phyloP scores from a whole-genome alignment of 352 stramenopile genomes.

The Stephanocyclus meneghinianus region DNA sequence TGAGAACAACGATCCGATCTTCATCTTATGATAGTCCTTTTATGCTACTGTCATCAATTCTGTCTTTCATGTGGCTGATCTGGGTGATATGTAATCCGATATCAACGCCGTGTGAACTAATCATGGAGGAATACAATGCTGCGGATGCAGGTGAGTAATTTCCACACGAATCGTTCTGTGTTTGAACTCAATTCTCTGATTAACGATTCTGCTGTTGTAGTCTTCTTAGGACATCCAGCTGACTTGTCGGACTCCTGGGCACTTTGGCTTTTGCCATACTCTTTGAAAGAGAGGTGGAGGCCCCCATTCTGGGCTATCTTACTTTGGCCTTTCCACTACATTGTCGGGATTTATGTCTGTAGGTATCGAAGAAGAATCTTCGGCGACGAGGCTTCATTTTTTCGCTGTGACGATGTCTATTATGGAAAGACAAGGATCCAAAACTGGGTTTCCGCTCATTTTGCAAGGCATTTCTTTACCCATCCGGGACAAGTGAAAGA shows the following conservation, averaged over 20 bases:
- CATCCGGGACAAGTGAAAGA: slow-evolving; percentile 37
- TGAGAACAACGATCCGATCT: slow-evolving; percentile 4
- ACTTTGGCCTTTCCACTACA: slow-evolving; percentile 57
- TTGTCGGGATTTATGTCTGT: slow-evolving; percentile 55
- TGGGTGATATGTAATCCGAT: slow-evolving; percentile 37
- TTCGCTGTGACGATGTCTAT: slow-evolving; percentile 54
- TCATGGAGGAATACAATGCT: not conserved
- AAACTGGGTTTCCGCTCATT: slow-evolving; percentile 58
- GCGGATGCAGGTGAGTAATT: slow-evolving; percentile 21
- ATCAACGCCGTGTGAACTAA: slow-evolving; percentile 43
- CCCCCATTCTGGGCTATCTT: slow-evolving; percentile 29
- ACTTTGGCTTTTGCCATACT: slow-evolving; percentile 61
- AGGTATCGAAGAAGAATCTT: slow-evolving; percentile 51
- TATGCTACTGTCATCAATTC: slow-evolving; percentile 10
- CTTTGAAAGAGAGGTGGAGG: slow-evolving; percentile 48
- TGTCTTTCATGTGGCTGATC: slow-evolving; percentile 36
- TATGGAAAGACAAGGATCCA: slow-evolving; percentile 49
- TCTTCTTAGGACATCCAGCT: slow-evolving; percentile 61
- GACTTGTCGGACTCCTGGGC: slow-evolving; percentile 51
- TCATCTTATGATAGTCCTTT: slow-evolving; percentile 9
- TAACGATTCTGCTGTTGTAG: slow-evolving; percentile 13
- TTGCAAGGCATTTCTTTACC: slow-evolving; percentile 59
- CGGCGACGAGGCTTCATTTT: slow-evolving; percentile 49
- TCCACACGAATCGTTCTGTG: not conserved
- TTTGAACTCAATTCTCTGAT: not conserved